Evolutionary conservation across 1,139 yeast genomes (phyloP).

Genomic region (Suhomyces wounanorum): DNA sequence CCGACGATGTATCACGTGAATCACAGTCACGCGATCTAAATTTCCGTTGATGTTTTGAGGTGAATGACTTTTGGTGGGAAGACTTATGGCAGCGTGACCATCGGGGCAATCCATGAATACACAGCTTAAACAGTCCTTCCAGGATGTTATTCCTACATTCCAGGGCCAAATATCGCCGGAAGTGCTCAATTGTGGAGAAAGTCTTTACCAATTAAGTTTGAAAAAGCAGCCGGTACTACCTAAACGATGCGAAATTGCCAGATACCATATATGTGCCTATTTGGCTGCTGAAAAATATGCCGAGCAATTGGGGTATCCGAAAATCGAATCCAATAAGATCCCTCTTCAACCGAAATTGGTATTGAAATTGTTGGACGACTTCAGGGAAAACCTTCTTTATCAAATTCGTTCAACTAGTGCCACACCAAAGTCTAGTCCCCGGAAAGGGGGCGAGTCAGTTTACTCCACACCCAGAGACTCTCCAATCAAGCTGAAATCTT

Average conservation of each 20-base stretch:
- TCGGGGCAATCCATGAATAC: slow-evolving; percentile 9
- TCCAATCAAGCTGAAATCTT: slow-evolving; percentile 7
- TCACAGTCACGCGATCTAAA: neutral
- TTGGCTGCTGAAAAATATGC: slow-evolving; percentile 56
- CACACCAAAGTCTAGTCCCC: slow-evolving; percentile 30
- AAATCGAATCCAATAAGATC: slow-evolving; percentile 49
- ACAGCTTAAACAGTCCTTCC: slow-evolving; percentile 36
- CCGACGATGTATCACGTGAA: slow-evolving; percentile 4
- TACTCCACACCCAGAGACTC: slow-evolving; percentile 14
- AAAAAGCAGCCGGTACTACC: slow-evolving; percentile 49
- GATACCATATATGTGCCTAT: slow-evolving; percentile 67
- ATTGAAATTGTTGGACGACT: slow-evolving; percentile 43
- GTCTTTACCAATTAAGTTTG: slow-evolving; percentile 54
- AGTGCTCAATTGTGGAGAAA: slow-evolving; percentile 49
- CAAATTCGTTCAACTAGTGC: slow-evolving; percentile 32
- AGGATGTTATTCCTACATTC: slow-evolving; percentile 53
- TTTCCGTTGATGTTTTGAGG: too few species aligned
- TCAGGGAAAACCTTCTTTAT: slow-evolving; percentile 37
- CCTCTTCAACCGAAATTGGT: slow-evolving; percentile 59
- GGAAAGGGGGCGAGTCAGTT: slow-evolving; percentile 5
- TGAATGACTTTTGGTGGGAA: too few species aligned
- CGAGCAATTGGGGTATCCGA: slow-evolving; percentile 45
- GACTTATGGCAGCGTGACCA: neutral
- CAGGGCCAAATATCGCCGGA: slow-evolving; percentile 50
- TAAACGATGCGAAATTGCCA: slow-evolving; percentile 58